Base-by-base conservation (phyloP, 306 rosid genomes). In the Vigna reflexopilosa region DNA sequence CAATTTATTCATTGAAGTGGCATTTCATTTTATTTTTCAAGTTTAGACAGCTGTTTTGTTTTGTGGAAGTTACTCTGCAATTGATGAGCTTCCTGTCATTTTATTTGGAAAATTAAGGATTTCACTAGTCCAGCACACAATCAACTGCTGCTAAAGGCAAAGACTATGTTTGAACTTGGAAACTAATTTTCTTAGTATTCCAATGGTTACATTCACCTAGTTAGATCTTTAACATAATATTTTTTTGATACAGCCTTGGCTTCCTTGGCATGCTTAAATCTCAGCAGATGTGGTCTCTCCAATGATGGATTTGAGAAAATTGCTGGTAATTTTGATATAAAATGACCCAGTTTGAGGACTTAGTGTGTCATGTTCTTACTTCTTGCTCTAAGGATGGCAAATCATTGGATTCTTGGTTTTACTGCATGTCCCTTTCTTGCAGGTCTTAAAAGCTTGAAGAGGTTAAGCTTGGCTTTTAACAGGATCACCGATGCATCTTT, bases 401-500 rank as follows among this genome's bases (percentile, higher is more conserved):
- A 47, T 44, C 54, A 32, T 72, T 65, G 20, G 52, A 62, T 32
- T 45, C 40, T 75, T 49, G 69, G 72, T 76, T 69, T 80, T 62
- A 59, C 73, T 26, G 32, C 34, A 36, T 48, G 20, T 66, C 34
- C 70, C 59, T 78, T 73, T 83, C 72, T 32, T 86, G 85, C 90
- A 95, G 99, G 91, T 57, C 91, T 95, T 73, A 86, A 72, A 74
- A 87, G 80, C 72, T 87, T 95, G 83, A 93, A 89, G 81, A 87
- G 91, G 55, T 76, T 95, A 73, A 89, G 92, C 86, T 73, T 95
- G 87, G 94, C 88, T 20, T 91, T 95, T 85, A 91, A 87, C 79
- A 87, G 84, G 58, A 85, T 93, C 75, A 80, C 93, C 13, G 91
- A 95, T n/a, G 81, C 88, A 44, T 88, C 96, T 72, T 87, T 95